Evolutionary conservation across 1,284 basidiomycete genomes (phyloP), one percentile per base, ranked within the genome.

Genomic region (Ceratobasidium papillatum): DNA sequence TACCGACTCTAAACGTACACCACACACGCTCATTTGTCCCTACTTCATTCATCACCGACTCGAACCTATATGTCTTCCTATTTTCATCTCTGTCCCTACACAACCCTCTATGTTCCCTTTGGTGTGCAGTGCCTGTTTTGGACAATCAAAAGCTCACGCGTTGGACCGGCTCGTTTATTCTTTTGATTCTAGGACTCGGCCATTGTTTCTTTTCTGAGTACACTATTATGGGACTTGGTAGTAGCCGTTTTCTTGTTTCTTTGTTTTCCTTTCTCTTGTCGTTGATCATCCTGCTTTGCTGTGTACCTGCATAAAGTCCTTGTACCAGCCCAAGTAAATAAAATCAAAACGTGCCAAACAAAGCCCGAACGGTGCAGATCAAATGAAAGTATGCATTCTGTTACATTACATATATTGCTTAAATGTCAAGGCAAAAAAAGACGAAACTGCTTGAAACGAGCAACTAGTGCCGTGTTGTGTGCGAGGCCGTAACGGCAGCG

Each of bases 401-500:
- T 69, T 69, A 69, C 65, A 69, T 69, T 69, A 69, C 65, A 69
- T 69, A 69, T 68, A 54, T 38, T 69, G 65, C 41, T 69, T 69
- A 69, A 69, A 69, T 69, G 65, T 68, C 65, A 56, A 52, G 36
- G 47, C 38, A 32, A 41, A 43, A 19, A 43, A 22, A 3, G 38
- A 41, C 17, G 30, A 30, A 61, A 30, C 17, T 61, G 36, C 22
- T 9, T 8, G 19, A 41, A 61, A 61, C 36, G 58, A 61, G 64
- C 45, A 66, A n/a, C 64, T 34, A n/a, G 34, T 61, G 34, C 58
- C 19, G 45, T 61, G 58, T 43, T 34, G 38, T 41, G 32, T n/a
- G 58, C 32, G n/a, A 34, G 27, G 58, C 25, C 19, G 30, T 3
- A 52, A 19, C 49, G 32, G 64, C 12, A 25, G 30, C 32, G 49